Conservation (phyloP, 2,329 filamentous ascomycete species). For the Knufia fluminis region DNA sequence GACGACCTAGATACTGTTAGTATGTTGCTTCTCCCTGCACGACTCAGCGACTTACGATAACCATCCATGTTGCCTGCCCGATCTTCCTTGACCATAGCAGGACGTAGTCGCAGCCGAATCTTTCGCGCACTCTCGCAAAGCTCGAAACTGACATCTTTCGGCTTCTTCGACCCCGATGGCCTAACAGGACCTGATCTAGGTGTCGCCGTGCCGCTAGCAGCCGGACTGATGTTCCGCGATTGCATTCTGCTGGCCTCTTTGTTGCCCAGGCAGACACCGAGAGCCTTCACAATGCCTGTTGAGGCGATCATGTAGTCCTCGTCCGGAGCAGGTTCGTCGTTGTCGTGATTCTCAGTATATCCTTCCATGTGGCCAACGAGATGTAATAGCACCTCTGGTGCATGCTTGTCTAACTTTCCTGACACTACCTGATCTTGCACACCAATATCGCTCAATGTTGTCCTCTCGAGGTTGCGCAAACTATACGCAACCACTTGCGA, state of each 20-base stretch:
- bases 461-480: slow-evolving; percentile 77
- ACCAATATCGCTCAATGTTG: slow-evolving; percentile 56
- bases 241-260: slow-evolving; percentile 43
- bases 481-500: slow-evolving; percentile 95
- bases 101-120: slow-evolving; percentile 73
- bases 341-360: slow-evolving; percentile 44
- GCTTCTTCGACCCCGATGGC: slow-evolving; percentile 50
- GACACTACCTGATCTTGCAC: slow-evolving; percentile 38
- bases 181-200: slow-evolving; percentile 42
- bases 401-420: slow-evolving; percentile 35
- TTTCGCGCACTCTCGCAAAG: slow-evolving; percentile 79
- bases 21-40: too few relatives aligned
- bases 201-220: slow-evolving; percentile 46
- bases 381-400: slow-evolving; percentile 79
- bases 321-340: slow-evolving; percentile 64
- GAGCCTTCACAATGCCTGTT: slow-evolving; percentile 86
- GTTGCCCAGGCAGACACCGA: slow-evolving; percentile 83
- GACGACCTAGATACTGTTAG: slow-evolving; percentile 47
- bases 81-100: slow-evolving; percentile 68
- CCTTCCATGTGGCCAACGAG: slow-evolving; percentile 65
- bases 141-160: slow-evolving; percentile 89
- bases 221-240: slow-evolving; percentile 31
- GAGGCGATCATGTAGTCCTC: slow-evolving; percentile 95
- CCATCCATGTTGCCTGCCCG: slow-evolving; percentile 62
- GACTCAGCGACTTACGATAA: slow-evolving; percentile 58